Evolutionary conservation across 768 basidiomycete genomes (phyloP), one percentile per base, ranked within the genome.

Genomic region (Terana coerulea): DNA sequence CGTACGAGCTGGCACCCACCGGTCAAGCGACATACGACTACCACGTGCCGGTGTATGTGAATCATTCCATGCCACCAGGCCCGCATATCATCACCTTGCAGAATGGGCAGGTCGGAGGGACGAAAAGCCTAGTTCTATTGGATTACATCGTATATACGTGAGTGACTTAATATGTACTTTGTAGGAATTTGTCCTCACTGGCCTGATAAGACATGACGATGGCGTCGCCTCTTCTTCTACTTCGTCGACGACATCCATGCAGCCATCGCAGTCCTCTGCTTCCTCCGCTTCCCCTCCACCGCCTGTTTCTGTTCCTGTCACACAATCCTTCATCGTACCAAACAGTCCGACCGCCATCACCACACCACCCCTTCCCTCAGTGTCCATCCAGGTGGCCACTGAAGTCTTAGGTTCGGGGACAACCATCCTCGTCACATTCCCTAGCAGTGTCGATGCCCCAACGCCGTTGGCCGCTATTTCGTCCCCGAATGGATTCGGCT

Each of bases 1-100:
- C 51, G 3, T 75, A 67, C 41, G 46, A 31, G 0, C 59, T 49
- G 15, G 22, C 54, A 17, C 56, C 68, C 2, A 36, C 61, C 10
- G 64, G 60, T 1, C 19, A 55, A n/a, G 9, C 51, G 3, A 54
- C 47, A 1, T 69, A 63, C 51, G 55, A 65, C 11, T 73, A 72
- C 54, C 62, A 71, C 33, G 64, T 69, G 17, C 62, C 61, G 14
- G 70, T 75, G 24, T 76, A 66, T 54, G 54, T 59, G 17, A 65
- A 61, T 43, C 49, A 57, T 8, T 59, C 64, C 7, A 55, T 77
- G 14, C 36, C 57, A 1, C 49, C 59, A 10, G 66, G 60, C 12
- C 8, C 31, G 6, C 55, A 56, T 35, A 34, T 41, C 1, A 49
- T 56, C 31, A 35, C 33, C 7, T 10, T 56, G 9, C 39, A 44